Percentiles rank a stretch among this genome's conserved stretches.
Evolutionary conservation across 345 rosid species (phyloP).

Genomic region (Populus euphratica): DNA sequence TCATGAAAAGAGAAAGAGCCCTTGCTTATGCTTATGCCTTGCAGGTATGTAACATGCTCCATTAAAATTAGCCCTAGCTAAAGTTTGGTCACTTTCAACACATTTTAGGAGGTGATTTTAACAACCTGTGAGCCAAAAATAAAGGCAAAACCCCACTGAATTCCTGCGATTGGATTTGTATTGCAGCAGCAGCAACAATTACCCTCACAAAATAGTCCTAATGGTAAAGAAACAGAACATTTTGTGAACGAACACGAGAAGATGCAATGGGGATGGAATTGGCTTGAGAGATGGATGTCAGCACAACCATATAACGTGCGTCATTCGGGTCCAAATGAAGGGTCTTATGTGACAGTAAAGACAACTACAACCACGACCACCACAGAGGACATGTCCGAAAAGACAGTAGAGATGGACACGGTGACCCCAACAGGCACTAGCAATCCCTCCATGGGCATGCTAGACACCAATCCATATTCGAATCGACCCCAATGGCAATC

Average conservation of each 20-base stretch:
- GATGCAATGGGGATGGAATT: constrained; percentile 84
- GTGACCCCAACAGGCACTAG: constrained; percentile 33
- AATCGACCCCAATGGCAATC: constrained; percentile 38
- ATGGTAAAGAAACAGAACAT: constrained; percentile 34
- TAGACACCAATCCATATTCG: constrained; percentile 27
- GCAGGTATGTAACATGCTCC: constrained; percentile 44
- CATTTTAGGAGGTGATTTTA: too few species aligned
- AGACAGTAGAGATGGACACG: constrained; percentile 75
- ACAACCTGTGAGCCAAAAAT: neutral
- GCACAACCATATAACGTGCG: constrained; percentile 53
- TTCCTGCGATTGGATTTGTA: neutral
- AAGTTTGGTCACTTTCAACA: neutral
- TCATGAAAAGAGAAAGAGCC: constrained; percentile 73
- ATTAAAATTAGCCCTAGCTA: neutral
- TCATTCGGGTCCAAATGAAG: constrained; percentile 42
- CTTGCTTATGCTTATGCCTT: constrained; percentile 91
- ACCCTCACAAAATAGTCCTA: constrained; percentile 19
- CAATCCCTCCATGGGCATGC: constrained; percentile 17
- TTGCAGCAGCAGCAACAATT: constrained; percentile 31
- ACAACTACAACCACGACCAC: constrained; percentile 48
- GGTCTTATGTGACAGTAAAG: constrained; percentile 49
- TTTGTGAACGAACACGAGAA: constrained; percentile 41
- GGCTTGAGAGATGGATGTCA: constrained; percentile 96
- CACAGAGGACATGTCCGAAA: constrained; percentile 68
- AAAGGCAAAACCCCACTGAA: neutral